Base-by-base conservation (phyloP, 805 yeast genomes). In the Candida nanaspora region DNA sequence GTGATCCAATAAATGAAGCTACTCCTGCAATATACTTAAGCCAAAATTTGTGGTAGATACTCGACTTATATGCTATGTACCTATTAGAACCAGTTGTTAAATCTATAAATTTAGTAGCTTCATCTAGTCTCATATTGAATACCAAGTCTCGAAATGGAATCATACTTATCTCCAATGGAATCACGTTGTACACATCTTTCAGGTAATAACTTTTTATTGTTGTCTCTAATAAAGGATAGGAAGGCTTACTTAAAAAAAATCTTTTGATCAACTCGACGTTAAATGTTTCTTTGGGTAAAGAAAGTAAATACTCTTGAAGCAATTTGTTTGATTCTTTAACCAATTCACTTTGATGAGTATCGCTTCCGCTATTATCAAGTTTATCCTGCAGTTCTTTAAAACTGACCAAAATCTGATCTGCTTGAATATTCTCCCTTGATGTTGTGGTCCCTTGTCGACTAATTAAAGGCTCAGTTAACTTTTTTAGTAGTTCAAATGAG, bases 121-220 rank as follows among this genome's bases (percentile, higher is more conserved):
- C 64, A 22, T 68, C 65, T 43, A 80, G 66, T 37, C 81, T 77
- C 1, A 77, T 82, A 45, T 74, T 67, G 59, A 68, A 79, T 2
- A 82, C 55, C n/a, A 78, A 66, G 33, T 69, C 57, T 16, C 89
- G 57, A 45, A 83, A 74, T 3, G 88, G 84, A n/a, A 82, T 70
- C 63, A 80, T 65, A 3, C 82, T 78, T 1, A 61, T 52, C 0
- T 59, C 55, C 37, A 60, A 57, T 9, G 62, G 63, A 9, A 78
- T 64, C 29, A 37, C 42, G 1, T 16, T 32, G 6, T 41, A 43
- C 6, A 48, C 36, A 36, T 53, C 46, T 37, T 46, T 49, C n/a
- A 43, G 34, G 40, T 60, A 55, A 35, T 45, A 62, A 19, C 53
- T 23, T 15, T 55, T 48, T 5, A 62, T 52, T 1, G 58, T 44